Percentiles rank a stretch among this genome's conserved stretches.
phyloP scores from a whole-genome alignment of 2,329 filamentous ascomycete genomes.

The Curvularia sp. region DNA sequence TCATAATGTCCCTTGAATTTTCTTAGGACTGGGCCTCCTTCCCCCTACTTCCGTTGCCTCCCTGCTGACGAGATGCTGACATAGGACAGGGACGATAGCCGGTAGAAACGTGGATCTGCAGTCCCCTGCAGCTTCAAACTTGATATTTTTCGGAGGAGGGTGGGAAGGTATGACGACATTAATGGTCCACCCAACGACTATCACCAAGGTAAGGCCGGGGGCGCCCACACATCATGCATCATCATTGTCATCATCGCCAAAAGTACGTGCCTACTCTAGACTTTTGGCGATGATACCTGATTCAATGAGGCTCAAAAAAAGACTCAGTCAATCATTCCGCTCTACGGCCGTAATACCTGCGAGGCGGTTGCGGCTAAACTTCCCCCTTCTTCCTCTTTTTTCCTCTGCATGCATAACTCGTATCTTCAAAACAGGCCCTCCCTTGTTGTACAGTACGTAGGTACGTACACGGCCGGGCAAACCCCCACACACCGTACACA shows the following conservation, averaged over 20 bases:
- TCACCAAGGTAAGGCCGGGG: constrained; percentile 7
- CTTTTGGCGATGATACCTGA: background rate
- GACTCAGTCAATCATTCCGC: background rate
- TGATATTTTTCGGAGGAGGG: constrained; percentile 7
- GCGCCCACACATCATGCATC: background rate
- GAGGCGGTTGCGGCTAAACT: background rate
- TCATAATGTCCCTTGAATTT: constrained; percentile 12
- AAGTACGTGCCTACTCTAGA: too few species aligned
- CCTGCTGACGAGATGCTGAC: constrained; percentile 6
- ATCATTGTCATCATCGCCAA: background rate
- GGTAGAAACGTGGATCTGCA: constrained; percentile 13
- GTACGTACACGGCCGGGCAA: background rate
- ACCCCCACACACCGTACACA: constrained; percentile 9
- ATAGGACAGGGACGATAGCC: constrained; percentile 10
- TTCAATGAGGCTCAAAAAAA: constrained; percentile 25
- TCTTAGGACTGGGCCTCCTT: background rate
- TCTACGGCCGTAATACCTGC: background rate
- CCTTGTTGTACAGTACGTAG: background rate
- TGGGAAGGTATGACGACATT: constrained; percentile 20
- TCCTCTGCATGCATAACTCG: constrained; percentile 34
- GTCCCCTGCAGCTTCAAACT: constrained; percentile 9
- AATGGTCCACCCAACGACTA: constrained; percentile 17
- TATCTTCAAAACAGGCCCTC: constrained; percentile 14
- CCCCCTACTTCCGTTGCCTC: background rate
- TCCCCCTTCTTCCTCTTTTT: background rate